These are phyloP conservation scores for Kwoniella pini DNA, from an alignment of 768 basidiomycete genomes.

Conservation along the genomic window DNA sequence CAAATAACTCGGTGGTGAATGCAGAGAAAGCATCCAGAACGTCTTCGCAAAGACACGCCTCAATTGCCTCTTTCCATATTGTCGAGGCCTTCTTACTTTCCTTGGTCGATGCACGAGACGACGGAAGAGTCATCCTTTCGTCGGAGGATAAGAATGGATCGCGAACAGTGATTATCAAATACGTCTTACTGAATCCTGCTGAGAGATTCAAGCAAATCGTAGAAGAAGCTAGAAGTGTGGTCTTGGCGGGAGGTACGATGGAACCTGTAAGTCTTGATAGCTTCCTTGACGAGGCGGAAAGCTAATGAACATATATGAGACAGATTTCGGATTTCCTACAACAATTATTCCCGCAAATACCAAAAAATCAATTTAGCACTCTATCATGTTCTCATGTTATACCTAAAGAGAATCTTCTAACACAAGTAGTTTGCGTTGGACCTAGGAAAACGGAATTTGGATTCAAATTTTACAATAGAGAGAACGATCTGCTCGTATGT, in stretches of 20 bases:
- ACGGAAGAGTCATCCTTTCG: constrained; percentile 73
- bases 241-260: constrained; percentile 97
- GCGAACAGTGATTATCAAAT: constrained; percentile 67
- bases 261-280: constrained; percentile 80
- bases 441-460: constrained; percentile 72
- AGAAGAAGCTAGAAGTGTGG: constrained; percentile 74
- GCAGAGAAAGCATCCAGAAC: neutral
- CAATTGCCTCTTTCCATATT: constrained; percentile 72
- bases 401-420: constrained; percentile 72
- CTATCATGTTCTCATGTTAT: constrained; percentile 95
- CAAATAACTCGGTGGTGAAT: too few species aligned
- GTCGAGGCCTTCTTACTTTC: constrained; percentile 78
- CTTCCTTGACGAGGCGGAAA: too few species aligned
- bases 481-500: constrained; percentile 64
- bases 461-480: constrained; percentile 77
- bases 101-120: constrained; percentile 75
- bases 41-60: constrained; percentile 39
- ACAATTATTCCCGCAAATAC: constrained; percentile 74
- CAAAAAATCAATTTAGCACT: constrained; percentile 65
- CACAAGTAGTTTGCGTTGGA: constrained; percentile 71
- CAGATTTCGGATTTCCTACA: constrained; percentile 85
- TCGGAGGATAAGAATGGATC: constrained; percentile 47
- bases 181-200: constrained; percentile 88
- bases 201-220: constrained; percentile 82
- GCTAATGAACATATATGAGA: too few species aligned